A percentile compares a stretch with the other conserved stretches of the same genome.
Conservation (phyloP, 768 basidiomycete genomes). For the Dentipellis fragilis region DNA sequence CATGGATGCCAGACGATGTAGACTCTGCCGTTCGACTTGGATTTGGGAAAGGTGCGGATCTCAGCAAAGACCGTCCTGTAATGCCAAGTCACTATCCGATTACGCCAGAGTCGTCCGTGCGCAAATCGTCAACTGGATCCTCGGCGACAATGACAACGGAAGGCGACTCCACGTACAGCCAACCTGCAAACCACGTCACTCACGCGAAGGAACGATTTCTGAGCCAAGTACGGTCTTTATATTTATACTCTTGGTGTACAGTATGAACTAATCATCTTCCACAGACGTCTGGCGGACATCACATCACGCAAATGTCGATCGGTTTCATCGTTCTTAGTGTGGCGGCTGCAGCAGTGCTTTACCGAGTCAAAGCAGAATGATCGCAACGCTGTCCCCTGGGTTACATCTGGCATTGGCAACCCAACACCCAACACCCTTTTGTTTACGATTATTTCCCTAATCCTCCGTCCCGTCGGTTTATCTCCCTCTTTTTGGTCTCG, state of each 20-base stretch:
- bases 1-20: constrained; percentile 13
- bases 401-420: background rate
- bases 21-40: constrained; percentile 11
- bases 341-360: constrained; percentile 14
- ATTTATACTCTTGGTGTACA: background rate
- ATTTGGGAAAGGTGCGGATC: constrained; percentile 3
- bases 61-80: constrained; percentile 5
- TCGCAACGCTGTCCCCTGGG: background rate
- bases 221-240: constrained; percentile 1
- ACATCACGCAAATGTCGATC: constrained; percentile 8
- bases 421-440: background rate
- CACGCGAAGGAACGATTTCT: constrained; percentile 5
- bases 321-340: constrained; percentile 13
- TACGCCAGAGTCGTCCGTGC: constrained; percentile 12
- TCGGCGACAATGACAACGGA: constrained; percentile 8
- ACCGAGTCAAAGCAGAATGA: constrained; percentile 12
- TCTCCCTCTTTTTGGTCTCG: background rate
- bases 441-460: background rate
- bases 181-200: background rate
- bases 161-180: constrained; percentile 4
- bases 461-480: background rate
- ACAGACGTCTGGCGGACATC: constrained; percentile 5
- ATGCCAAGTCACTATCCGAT: constrained; percentile 8
- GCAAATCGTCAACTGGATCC: constrained; percentile 13
- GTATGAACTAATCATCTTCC: background rate